Base-by-base conservation (phyloP, 2,329 filamentous ascomycete species). In the Hypomyces perniciosus region DNA sequence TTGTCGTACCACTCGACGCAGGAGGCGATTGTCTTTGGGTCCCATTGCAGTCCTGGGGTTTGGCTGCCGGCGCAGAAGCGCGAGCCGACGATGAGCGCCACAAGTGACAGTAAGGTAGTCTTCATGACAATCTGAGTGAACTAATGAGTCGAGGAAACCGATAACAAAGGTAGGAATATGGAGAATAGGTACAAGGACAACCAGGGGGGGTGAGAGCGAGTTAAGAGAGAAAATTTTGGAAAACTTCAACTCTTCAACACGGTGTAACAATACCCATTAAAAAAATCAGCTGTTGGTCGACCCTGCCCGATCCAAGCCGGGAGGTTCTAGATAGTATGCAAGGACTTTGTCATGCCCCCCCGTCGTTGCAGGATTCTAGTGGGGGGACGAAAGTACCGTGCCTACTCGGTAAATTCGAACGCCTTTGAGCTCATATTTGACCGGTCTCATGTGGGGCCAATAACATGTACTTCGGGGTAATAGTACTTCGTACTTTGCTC, bases 1-100 rank as follows among this genome's bases (percentile, higher is more conserved):
- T 51, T 51, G 44, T 51, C 38, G 20, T 29, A 47, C 49, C 49
- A 51, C 13, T 47, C 44, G 26, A 47, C 38, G 33, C 49, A 51
- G 40, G n/a, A 13, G 9, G 37, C 12, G 44, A 47, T 31, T 10
- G 49, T 47, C 7, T n/a, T 26, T 12, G 49, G 49, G 26, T 48
- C 44, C 30, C 26, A 47, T 46, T 51, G 35, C 9, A 46, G 12
- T 20, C 20, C 12, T 38, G n/a, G 28, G 49, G 48, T 10, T 40
- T 5, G 27, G 37, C 26, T 27, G 34, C 34, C 35, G 4, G 26
- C 13, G 31, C 27, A 30, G 37, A 42, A 30, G n/a, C 29, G 20
- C 13, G 28, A 29, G 40, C 29, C 13, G 29, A 20, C 10, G 38
- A 28, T 43, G 38, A 35, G 29, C 39, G 12, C 43, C 46, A 48